Percentiles rank a stretch among this genome's conserved stretches.
phyloP scores from a whole-genome alignment of 1,284 basidiomycete species.

The Cutaneotrichosporon dermatis region DNA sequence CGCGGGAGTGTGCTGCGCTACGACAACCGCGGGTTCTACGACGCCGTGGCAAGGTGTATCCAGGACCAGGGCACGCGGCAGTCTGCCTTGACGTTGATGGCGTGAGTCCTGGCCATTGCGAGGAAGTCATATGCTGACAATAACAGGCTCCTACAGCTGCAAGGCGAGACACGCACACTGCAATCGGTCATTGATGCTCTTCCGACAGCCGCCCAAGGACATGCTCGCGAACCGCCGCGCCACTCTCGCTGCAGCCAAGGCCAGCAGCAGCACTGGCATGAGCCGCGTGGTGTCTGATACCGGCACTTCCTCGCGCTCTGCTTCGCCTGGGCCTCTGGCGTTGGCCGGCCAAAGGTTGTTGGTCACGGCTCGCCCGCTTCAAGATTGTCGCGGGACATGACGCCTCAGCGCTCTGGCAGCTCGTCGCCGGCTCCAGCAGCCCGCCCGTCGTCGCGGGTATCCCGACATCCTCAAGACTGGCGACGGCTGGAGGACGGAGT shows the following conservation, averaged over 20 bases:
- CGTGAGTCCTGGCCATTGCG: conserved; percentile 25
- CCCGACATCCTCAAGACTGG: neutral
- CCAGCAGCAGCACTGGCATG: neutral
- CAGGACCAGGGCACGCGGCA: conserved; percentile 43
- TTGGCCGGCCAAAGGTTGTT: neutral
- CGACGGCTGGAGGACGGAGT: conserved; percentile 5
- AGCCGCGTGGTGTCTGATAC: conserved; percentile 1
- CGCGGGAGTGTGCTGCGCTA: conserved; percentile 41
- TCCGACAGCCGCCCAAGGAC: conserved; percentile 38
- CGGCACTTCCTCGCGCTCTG: conserved; percentile 1
- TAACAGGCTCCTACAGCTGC: conserved; percentile 37
- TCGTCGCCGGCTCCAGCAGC: neutral
- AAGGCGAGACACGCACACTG: conserved; percentile 38
- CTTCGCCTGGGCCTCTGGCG: neutral
- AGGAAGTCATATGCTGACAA: neutral
- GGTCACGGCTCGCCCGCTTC: conserved; percentile 1
- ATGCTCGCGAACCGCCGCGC: conserved; percentile 46
- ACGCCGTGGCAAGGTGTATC: conserved; percentile 58
- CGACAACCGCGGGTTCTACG: conserved; percentile 42
- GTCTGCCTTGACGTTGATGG: conserved; percentile 46
- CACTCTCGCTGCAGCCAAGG: conserved; percentile 35
- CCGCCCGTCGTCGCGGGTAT: conserved; percentile 10
- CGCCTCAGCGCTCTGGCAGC: neutral
- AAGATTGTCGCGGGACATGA: conserved; percentile 7
- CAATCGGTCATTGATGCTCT: conserved; percentile 37